A percentile compares a stretch with the other conserved stretches of the same genome.
phyloP scores from a whole-genome alignment of 2,329 filamentous ascomycete genomes.

The Monilinia vaccinii-corymbosi region DNA sequence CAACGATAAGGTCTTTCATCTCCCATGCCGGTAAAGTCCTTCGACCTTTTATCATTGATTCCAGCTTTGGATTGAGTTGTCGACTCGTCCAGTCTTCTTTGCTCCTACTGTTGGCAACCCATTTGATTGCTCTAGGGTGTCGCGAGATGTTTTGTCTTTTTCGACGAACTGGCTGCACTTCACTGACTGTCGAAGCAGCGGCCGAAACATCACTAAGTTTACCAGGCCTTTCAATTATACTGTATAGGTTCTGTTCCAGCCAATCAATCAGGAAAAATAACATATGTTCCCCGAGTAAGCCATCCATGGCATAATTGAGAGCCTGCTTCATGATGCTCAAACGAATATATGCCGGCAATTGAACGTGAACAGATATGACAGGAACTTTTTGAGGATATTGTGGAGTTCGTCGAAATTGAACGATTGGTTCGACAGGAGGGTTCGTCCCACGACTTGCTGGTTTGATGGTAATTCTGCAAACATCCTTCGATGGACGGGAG shows the following conservation, averaged over 20 bases:
- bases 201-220: constrained; percentile 76
- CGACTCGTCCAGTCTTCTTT: constrained; percentile 60
- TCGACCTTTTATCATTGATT: constrained; percentile 66
- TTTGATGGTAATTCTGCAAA: constrained; percentile 63
- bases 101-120: constrained; percentile 51
- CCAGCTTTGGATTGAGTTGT: constrained; percentile 55
- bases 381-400: constrained; percentile 63
- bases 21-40: constrained; percentile 80
- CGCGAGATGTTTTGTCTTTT: constrained; percentile 31
- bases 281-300: constrained; percentile 77
- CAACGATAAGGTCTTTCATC: constrained; percentile 66
- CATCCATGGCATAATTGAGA: constrained; percentile 59
- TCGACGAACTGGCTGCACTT: constrained; percentile 29
- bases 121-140: constrained; percentile 52
- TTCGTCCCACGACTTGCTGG: constrained; percentile 42
- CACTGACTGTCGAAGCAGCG: constrained; percentile 58
- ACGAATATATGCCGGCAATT: constrained; percentile 85
- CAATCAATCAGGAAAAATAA: constrained; percentile 86
- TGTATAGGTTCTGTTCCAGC: constrained; percentile 75
- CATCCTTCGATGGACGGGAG: constrained; percentile 46
- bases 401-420: constrained; percentile 63
- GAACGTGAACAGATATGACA: constrained; percentile 59
- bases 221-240: constrained; percentile 78
- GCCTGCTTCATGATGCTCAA: constrained; percentile 77
- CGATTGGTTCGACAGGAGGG: constrained; percentile 41